Base-by-base conservation (phyloP, 768 basidiomycete species). In the Naematelia aurantialba region DNA sequence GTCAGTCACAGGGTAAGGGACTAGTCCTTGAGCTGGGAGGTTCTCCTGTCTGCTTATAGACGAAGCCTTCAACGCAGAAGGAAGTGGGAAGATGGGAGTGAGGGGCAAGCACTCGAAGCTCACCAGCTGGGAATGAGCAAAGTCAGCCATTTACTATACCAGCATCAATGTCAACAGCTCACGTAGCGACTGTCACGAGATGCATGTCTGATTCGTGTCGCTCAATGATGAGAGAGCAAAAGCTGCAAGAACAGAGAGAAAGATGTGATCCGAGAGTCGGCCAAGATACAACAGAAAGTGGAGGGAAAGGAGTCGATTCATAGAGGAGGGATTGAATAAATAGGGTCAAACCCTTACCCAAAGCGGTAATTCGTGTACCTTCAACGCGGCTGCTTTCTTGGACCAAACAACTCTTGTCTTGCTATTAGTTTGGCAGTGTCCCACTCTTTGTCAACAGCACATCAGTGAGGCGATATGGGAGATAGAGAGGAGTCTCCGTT, bases 151-250 rank as follows among this genome's bases (percentile, higher is more conserved):
- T n/a, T n/a, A n/a, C n/a, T n/a, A n/a, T n/a, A n/a, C n/a, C n/a
- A 54, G n/a, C 48, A 55, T 51, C 46, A 4, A 21, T 4, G 5
- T 54, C 5, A 4, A 19, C 22, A 17, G 27, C 59, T 52, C 51
- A 65, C 63, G 63, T 65, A 48, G 63, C 63, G 5, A 65, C 63
- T 17, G 63, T 65, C n/a, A 65, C 59, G 25, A 65, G 59, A 45
- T 65, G 63, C 63, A 65, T 65, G 17, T 39, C 34, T 39, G 34
- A 17, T 8, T 39, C 8, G n/a, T n/a, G n/a, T n/a, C n/a, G n/a
- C n/a, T n/a, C n/a, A n/a, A n/a, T n/a, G n/a, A n/a, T n/a, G n/a
- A n/a, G n/a, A n/a, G n/a, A n/a, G n/a, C n/a, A n/a, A n/a, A n/a
- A n/a, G n/a, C n/a, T n/a, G n/a, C n/a, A n/a, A n/a, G n/a, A n/a